phyloP scores from a whole-genome alignment of 192 early-diverging fungal species.

The Haplosporangium gracile region DNA sequence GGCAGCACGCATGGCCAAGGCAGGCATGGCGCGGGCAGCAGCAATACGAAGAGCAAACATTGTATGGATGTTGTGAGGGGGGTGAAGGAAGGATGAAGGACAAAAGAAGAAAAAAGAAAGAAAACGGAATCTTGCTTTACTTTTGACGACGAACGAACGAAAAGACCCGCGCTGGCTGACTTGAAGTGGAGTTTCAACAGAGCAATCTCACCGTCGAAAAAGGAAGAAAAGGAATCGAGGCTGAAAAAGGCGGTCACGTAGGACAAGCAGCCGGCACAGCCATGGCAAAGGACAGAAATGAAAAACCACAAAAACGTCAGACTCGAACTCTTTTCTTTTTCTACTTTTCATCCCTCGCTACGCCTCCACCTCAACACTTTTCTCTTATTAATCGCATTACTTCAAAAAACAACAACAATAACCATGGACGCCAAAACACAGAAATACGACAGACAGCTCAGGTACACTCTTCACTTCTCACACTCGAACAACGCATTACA shows the following conservation, averaged over 20 bases:
- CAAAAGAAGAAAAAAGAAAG: not conserved
- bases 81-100: not conserved
- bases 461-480: slow-evolving; percentile 61
- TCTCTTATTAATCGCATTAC: not conserved
- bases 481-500: not conserved
- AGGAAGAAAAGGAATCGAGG: slow-evolving; percentile 9
- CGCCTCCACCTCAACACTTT: not conserved
- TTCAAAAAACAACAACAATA: not conserved
- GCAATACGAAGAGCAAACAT: slow-evolving; percentile 54
- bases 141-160: not conserved
- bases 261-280: too few relatives aligned
- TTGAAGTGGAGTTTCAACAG: too few relatives aligned
- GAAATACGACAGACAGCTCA: slow-evolving; percentile 89
- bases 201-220: not conserved
- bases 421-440: slow-evolving; percentile 74
- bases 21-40: slow-evolving; percentile 49
- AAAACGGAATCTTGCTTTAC: not conserved
- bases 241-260: not conserved
- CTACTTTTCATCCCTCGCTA: not conserved
- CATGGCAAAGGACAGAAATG: not conserved
- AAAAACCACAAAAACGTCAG: not conserved
- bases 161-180: not conserved
- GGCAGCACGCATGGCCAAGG: slow-evolving; percentile 52
- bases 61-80: not conserved
- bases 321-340: not conserved